A percentile compares a stretch with the other conserved stretches of the same genome.
Evolutionary conservation across 176 grass and related monocot species (phyloP).

Genomic region (Eremochloa ophiuroides): DNA sequence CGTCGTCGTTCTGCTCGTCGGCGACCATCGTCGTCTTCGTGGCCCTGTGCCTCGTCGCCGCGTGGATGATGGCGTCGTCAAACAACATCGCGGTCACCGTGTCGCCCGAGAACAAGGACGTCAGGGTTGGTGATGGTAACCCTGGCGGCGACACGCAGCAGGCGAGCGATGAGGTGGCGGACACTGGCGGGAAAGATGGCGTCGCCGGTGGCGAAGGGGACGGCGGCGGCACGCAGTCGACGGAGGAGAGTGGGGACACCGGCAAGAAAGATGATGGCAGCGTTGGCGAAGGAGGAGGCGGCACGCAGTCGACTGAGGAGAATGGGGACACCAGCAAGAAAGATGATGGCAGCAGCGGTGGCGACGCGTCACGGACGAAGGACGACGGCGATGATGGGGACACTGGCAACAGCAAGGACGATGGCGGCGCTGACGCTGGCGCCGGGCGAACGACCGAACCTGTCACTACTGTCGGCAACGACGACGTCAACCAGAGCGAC

Average conservation of each 20-base stretch:
- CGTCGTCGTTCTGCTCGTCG: slow-evolving; percentile 58
- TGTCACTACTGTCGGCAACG: background rate
- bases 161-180: background rate
- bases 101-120: slow-evolving; percentile 35
- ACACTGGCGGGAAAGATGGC: background rate
- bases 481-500: slow-evolving; percentile 1
- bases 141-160: too few relatives aligned
- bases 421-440: background rate
- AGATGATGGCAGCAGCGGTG: background rate
- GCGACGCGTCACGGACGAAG: background rate
- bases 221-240: background rate
- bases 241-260: too few relatives aligned
- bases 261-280: too few relatives aligned
- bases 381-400: background rate
- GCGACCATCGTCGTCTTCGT: slow-evolving; percentile 62
- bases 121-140: too few relatives aligned
- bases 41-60: slow-evolving; percentile 70
- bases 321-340: background rate
- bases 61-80: slow-evolving; percentile 85
- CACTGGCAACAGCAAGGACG: background rate
- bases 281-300: background rate
- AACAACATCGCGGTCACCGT: slow-evolving; percentile 35
- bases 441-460: background rate
- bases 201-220: background rate
- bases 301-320: background rate